These are phyloP conservation scores for Avena atlantica DNA, from an alignment of 176 grass and related monocot genomes.

Conservation along the genomic window DNA sequence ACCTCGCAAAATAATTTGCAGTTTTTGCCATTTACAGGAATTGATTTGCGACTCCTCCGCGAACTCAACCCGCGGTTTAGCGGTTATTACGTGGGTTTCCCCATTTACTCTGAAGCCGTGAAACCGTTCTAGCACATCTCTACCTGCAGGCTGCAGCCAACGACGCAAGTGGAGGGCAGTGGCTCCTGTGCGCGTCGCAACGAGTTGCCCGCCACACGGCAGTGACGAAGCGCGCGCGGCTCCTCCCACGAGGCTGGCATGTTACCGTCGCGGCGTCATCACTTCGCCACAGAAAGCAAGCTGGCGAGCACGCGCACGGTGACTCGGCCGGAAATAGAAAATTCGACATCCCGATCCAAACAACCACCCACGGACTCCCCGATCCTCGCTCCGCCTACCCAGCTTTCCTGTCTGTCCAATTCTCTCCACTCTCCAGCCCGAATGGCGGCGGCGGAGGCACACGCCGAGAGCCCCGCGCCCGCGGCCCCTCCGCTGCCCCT, in stretches of 20 bases:
- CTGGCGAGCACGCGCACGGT: not conserved
- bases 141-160: too few species aligned
- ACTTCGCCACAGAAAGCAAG: not conserved
- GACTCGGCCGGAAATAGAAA: conserved; percentile 38
- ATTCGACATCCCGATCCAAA: conserved; percentile 12
- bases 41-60: too few species aligned
- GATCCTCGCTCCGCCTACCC: not conserved
- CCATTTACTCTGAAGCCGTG: too few species aligned
- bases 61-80: too few species aligned
- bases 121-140: too few species aligned
- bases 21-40: too few species aligned
- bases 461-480: conserved; percentile 54
- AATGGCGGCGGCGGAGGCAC: conserved; percentile 67
- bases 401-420: not conserved
- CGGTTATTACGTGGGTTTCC: too few species aligned
- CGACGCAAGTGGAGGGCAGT: too few species aligned
- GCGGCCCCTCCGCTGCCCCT: conserved; percentile 32
- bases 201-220: not conserved
- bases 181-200: too few species aligned
- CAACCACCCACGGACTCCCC: not conserved
- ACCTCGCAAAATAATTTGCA: too few species aligned
- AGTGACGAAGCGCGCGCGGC: not conserved
- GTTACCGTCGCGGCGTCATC: conserved; percentile 30
- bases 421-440: not conserved
- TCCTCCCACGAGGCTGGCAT: not conserved